Evolutionary conservation across 164 flowering plant genomes (phyloP), one percentile per base, ranked within the genome.

Genomic region (Echeveria elegans): DNA sequence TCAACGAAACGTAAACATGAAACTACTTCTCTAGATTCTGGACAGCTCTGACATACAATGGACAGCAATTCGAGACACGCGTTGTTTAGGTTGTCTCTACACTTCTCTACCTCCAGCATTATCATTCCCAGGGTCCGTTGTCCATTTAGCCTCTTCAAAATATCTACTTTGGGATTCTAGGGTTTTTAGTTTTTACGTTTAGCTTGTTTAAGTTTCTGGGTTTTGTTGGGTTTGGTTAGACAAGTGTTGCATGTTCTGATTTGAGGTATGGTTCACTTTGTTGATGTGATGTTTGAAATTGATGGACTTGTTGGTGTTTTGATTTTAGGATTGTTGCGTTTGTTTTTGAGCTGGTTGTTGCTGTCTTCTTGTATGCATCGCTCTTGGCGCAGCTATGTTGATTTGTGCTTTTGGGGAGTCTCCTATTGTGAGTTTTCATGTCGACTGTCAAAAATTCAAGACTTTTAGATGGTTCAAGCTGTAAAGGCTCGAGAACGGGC

Each of bases 61-160:
- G 60, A 53, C 60, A 10, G 11, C 31, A 26, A 26, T 53, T 53
- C 31, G n/a, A n/a, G 60, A 53, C 60, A 53, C 60, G 60, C 60
- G 31, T 34, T 3, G 37, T 53, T 31, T 53, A 53, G 31, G 60
- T 53, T 53, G 60, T 53, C 8, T 53, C 31, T 26, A 7, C 45
- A 26, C 2, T 53, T n/a, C n/a, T n/a, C 15, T 10, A 53, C 31
- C 15, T 24, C 60, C 16, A 12, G 18, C 10, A 9, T 53, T 53
- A 53, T 53, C n/a, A n/a, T n/a, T n/a, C n/a, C 16, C 31, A 11
- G 31, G 60, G 60, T n/a, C 60, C 60, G 31, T 53, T 53, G 26
- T 53, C 60, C 60, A 53, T 24, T 16, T 53, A 12, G 15, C 5
- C 37, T 40, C 45, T 40, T 40, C 45, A 40, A 53, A 28, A 40